Evolutionary conservation across 192 early-diverging fungal genomes (phyloP).

Genomic region (Allomyces arbusculus): DNA sequence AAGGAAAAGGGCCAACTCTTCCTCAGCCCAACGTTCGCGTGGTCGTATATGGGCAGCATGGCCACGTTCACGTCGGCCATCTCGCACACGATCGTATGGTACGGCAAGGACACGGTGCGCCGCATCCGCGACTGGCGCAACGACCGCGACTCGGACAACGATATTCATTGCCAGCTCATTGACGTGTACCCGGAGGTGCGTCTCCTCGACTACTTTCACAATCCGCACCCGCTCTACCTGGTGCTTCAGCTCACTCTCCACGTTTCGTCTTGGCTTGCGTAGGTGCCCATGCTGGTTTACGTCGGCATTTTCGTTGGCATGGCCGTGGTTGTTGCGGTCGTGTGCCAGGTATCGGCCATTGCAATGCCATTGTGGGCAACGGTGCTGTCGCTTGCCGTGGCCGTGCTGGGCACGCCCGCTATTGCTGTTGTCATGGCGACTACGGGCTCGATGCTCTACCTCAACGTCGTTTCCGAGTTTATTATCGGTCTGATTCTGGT

Average conservation of each 20-base stretch:
- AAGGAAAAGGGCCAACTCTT: constrained; percentile 20
- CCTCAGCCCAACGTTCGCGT: constrained; percentile 13
- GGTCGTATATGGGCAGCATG: not conserved
- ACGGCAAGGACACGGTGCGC: not conserved
- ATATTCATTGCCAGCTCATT: not conserved
- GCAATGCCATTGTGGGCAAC: not conserved
- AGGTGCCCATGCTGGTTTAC: not conserved
- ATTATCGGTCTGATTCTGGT: not conserved
- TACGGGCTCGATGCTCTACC: not conserved
- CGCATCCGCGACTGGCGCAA: not conserved
- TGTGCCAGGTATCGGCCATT: not conserved
- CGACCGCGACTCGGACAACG: not conserved
- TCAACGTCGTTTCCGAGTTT: not conserved
- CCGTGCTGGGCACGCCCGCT: not conserved
- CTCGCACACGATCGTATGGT: not conserved
- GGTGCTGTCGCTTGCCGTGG: not conserved
- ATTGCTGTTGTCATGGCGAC: not conserved
- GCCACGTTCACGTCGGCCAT: not conserved
- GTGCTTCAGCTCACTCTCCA: not conserved
- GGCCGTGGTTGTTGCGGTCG: not conserved
- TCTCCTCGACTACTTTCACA: too few species aligned
- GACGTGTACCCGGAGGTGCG: not conserved
- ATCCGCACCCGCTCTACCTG: too few species aligned
- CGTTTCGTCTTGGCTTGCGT: not conserved
- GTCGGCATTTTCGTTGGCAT: not conserved